Percentiles rank a stretch among this genome's conserved stretches.
Conservation (phyloP, 2,329 filamentous ascomycete genomes). For the Stagonosporopsis vannaccii region DNA sequence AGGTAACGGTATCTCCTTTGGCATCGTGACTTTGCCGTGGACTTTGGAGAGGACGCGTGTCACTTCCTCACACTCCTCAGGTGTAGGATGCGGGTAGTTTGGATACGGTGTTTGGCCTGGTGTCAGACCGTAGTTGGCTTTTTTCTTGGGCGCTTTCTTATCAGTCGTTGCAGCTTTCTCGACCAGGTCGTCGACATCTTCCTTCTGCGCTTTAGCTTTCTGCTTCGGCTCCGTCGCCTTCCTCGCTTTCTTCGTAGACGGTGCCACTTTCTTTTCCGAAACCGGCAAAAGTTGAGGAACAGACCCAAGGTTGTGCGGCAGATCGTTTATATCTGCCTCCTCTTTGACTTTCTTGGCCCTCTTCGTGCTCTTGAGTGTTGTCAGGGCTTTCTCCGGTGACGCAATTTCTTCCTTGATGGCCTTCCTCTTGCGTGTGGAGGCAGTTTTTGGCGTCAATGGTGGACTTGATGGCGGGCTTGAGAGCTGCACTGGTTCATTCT, state of each 20-base stretch:
- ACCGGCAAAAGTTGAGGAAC: conserved; percentile 26
- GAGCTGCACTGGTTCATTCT: conserved; percentile 46
- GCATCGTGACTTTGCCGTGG: conserved; percentile 71
- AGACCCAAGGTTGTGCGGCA: conserved; percentile 65
- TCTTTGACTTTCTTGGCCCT: conserved; percentile 45
- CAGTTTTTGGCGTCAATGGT: conserved; percentile 44
- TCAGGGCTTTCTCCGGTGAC: conserved; percentile 11
- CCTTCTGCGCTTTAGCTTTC: conserved; percentile 25
- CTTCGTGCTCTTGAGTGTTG: conserved; percentile 44
- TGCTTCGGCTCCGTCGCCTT: conserved; percentile 30
- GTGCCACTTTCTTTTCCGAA: conserved; percentile 10
- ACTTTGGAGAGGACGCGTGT: conserved; percentile 68
- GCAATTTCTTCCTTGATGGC: conserved; percentile 29
- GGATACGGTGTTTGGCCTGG: conserved; percentile 70
- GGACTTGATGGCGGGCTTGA: conserved; percentile 55
- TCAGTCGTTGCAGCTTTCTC: conserved; percentile 36
- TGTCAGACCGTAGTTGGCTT: conserved; percentile 53
- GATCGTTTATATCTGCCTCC: conserved; percentile 54
- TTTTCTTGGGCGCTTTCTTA: conserved; percentile 45
- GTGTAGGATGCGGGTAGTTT: conserved; percentile 68
- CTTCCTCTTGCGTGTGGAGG: conserved; percentile 38
- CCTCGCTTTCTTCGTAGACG: conserved; percentile 26
- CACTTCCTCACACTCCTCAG: conserved; percentile 73
- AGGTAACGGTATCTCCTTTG: conserved; percentile 72
- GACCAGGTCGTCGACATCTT: conserved; percentile 32